Conservation (phyloP, 2,329 filamentous ascomycete genomes). For the Allantophomopsis cytisporea region DNA sequence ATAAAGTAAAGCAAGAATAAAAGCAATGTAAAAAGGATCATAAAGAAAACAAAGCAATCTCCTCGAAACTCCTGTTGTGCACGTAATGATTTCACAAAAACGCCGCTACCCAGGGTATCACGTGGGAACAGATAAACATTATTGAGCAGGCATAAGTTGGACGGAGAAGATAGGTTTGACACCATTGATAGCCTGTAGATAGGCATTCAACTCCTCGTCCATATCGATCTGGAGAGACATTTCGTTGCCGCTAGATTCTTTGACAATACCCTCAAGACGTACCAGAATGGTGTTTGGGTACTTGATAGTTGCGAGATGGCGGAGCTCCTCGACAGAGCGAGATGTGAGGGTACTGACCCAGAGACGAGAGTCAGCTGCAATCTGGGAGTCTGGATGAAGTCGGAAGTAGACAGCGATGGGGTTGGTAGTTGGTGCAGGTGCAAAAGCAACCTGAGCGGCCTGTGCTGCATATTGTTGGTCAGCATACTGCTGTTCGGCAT, state of each 20-base stretch:
- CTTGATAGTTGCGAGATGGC: slow-evolving; percentile 44
- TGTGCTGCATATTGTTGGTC: slow-evolving; percentile 20
- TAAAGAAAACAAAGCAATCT: too few relatives aligned
- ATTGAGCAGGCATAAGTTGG: slow-evolving; percentile 11
- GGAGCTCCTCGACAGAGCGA: slow-evolving; percentile 45
- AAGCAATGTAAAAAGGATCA: too few relatives aligned
- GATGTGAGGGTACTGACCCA: slow-evolving; percentile 52
- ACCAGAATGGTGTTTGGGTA: slow-evolving; percentile 44
- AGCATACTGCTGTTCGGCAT: slow-evolving; percentile 14
- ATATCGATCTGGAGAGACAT: slow-evolving; percentile 51
- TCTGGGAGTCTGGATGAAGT: slow-evolving; percentile 49
- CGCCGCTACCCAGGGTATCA: too few relatives aligned
- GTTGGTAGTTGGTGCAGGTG: slow-evolving; percentile 15
- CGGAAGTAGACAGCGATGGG: slow-evolving; percentile 51
- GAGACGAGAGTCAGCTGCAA: slow-evolving; percentile 33
- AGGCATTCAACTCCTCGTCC: slow-evolving; percentile 59
- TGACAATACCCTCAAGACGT: slow-evolving; percentile 53
- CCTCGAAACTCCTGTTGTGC: too few relatives aligned
- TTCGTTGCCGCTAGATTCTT: slow-evolving; percentile 38
- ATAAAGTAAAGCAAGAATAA: too few relatives aligned
- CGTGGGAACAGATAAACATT: too few relatives aligned
- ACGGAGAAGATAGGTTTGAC: slow-evolving; percentile 19
- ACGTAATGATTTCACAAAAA: too few relatives aligned
- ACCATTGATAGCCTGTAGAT: slow-evolving; percentile 40
- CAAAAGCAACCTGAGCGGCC: slow-evolving; percentile 24